These are phyloP conservation scores for Persicaria tinctoria DNA, from an alignment of 148 eudicot genomes.

Conservation along the genomic window DNA sequence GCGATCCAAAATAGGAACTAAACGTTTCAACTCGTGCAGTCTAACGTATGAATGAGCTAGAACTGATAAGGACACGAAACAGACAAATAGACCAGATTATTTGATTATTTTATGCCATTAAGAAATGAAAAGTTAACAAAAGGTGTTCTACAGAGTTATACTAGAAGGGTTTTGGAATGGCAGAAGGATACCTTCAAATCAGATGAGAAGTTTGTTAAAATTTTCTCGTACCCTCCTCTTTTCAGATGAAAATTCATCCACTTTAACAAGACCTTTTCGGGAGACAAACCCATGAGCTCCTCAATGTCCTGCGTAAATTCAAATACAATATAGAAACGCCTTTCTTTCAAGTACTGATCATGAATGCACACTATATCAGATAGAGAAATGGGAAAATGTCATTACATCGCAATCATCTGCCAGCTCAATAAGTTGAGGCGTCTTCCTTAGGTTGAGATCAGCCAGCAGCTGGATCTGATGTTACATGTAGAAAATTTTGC, in stretches of 20 bases:
- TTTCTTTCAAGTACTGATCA: no score
- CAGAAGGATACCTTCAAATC: constrained; percentile 66
- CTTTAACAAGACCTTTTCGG: constrained; percentile 82
- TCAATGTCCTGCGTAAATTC: constrained; percentile 64
- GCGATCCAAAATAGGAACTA: not conserved
- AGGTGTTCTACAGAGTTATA: no score
- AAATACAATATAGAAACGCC: not conserved
- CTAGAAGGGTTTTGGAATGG: not conserved
- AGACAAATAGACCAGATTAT: not conserved
- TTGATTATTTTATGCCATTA: not conserved
- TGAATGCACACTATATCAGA: not conserved
- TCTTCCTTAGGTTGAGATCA: constrained; percentile 14
- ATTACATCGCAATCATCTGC: constrained; percentile 14
- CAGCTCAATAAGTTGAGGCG: constrained; percentile 14
- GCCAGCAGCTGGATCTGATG: constrained; percentile 14
- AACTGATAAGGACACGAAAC: not conserved
- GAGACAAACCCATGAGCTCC: constrained; percentile 85
- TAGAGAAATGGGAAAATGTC: not conserved
- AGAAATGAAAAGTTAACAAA: no score
- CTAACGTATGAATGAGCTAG: not conserved
- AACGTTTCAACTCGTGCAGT: not conserved
- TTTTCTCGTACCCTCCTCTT: constrained; percentile 74
- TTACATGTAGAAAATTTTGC: not conserved
- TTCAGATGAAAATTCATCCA: constrained; percentile 99
- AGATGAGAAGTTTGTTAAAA: constrained; percentile 73